phyloP scores from a whole-genome alignment of 2,329 filamentous ascomycete genomes.

The Colletotrichum melonis region DNA sequence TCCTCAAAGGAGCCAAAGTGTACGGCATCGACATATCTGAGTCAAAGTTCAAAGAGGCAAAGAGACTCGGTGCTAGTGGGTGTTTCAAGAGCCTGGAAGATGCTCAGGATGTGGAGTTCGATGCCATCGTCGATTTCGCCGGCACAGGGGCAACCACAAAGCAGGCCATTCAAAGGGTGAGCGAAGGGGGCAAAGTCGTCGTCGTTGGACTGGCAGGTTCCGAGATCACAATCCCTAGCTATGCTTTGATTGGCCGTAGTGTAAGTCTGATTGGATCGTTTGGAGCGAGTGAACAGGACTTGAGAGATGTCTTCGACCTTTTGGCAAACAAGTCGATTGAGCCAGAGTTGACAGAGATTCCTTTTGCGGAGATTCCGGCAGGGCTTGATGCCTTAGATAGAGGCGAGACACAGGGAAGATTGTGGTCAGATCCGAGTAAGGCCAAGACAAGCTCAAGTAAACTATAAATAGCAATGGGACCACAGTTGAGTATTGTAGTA shows the following conservation, averaged over 20 bases:
- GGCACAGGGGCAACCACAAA: neutral
- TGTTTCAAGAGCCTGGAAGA: slow-evolving; percentile 1
- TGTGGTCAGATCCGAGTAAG: slow-evolving; percentile 3
- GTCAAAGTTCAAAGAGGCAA: slow-evolving; percentile 9
- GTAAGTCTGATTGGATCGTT: slow-evolving; percentile 13
- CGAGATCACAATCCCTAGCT: neutral
- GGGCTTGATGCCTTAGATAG: neutral
- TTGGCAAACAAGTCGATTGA: neutral
- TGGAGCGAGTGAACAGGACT: slow-evolving; percentile 7
- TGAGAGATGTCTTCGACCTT: slow-evolving; percentile 11
- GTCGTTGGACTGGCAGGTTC: neutral
- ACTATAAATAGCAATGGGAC: neutral
- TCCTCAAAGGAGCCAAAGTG: slow-evolving; percentile 13
- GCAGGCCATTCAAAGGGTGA: neutral
- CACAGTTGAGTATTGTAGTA: too few relatives aligned
- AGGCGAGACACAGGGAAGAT: neutral
- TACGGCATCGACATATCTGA: slow-evolving; percentile 19
- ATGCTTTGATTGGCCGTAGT: neutral
- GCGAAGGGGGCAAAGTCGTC: slow-evolving; percentile 20
- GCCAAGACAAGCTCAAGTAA: neutral
- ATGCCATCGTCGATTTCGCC: slow-evolving; percentile 16
- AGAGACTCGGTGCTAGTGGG: neutral
- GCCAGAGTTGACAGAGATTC: slow-evolving; percentile 8
- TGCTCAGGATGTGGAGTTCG: neutral
- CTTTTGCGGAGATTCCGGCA: slow-evolving; percentile 8